Conservation (phyloP, 1,284 basidiomycete genomes). For the Amylostereum areolatum region DNA sequence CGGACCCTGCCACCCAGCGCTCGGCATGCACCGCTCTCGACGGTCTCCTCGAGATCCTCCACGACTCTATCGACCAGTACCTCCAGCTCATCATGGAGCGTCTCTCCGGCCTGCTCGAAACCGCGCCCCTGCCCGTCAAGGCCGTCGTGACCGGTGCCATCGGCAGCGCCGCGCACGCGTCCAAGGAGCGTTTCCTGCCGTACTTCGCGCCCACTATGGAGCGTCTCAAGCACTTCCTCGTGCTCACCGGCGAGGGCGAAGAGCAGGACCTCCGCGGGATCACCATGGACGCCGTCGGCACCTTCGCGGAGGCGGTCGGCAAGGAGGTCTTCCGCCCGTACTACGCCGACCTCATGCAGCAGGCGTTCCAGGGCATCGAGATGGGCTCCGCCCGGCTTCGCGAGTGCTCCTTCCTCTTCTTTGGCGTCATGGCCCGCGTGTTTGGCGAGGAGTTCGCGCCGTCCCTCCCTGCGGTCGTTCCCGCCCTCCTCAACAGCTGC, state of each 20-base stretch:
- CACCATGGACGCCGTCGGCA: conserved; percentile 97
- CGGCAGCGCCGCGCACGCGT: conserved; percentile 97
- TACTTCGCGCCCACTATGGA: conserved; percentile 95
- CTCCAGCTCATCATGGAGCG: conserved; percentile 95
- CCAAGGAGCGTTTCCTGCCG: conserved; percentile 86
- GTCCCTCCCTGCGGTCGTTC: conserved; percentile 85
- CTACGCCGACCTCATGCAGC: conserved; percentile 94
- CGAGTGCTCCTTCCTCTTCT: conserved; percentile 98
- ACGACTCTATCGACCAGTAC: conserved; percentile 88
- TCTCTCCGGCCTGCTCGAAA: conserved; percentile 84
- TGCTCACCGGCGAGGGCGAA: conserved; percentile 79
- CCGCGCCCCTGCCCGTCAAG: conserved; percentile 84
- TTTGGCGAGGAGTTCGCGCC: conserved; percentile 92
- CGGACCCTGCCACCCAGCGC: conserved; percentile 84
- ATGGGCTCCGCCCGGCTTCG: conserved; percentile 85
- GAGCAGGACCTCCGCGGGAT: conserved; percentile 95
- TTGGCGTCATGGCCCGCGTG: conserved; percentile 95
- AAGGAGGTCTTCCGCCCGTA: conserved; percentile 93
- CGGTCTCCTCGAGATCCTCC: conserved; percentile 92
- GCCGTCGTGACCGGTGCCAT: conserved; percentile 97
- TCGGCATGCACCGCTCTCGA: conserved; percentile 96
- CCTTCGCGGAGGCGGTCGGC: conserved; percentile 96
- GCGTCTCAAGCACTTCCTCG: conserved; percentile 82
- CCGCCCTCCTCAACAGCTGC: conserved; percentile 81
- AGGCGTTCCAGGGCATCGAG: conserved; percentile 88